Evolutionary conservation across 73 alveolate genomes (phyloP), one percentile per base, ranked within the genome.

Genomic region (Blepharisma japonicum): DNA sequence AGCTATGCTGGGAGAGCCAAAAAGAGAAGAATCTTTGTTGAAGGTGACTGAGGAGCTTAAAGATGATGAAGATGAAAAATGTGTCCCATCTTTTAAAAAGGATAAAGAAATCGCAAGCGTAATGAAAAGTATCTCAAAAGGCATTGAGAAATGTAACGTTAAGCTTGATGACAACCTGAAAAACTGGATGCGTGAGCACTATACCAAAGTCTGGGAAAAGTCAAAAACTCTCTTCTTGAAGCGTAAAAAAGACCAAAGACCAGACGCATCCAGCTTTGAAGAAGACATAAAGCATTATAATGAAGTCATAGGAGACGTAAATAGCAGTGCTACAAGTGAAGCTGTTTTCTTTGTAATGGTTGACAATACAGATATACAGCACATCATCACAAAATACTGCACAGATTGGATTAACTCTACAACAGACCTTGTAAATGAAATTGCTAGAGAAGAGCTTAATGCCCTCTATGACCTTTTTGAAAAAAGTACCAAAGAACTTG

Each of bases 361-460:
- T n/a, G 74, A 61, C 11, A 61, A 61, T 61, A 61, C 74, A 18
- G 74, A 61, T 14, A 61, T 61, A 0, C 74, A 61, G 74, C 14
- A 11, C 2, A 61, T 25, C 2, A 61, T 61, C 5, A 61, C 14
- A 39, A 61, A 61, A 25, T 61, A 20, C 47, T 61, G 74, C 47
- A 14, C 11, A 39, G 74, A 61, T 18, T 61, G 74, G 74, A 61
- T 61, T 25, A 61, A 14, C 5, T 8, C 47, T 18, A 61, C 46
- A 25, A 61, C 74, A 18, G 74, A 61, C 47, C 47, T 61, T n/a
- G 49, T 61, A 20, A 61, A 61, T 25, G 74, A 61, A 61, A 61
- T 61, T 46, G 74, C 91, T 6, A 86, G 85, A 71, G 91, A 86
- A 21, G 96, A 89, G 55, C 85, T 89, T 11, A 87, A 84, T 76